Evolutionary conservation across 2,329 filamentous ascomycete genomes (phyloP), one percentile per base, ranked within the genome.

Genomic region (Sphaceloma murrayae): DNA sequence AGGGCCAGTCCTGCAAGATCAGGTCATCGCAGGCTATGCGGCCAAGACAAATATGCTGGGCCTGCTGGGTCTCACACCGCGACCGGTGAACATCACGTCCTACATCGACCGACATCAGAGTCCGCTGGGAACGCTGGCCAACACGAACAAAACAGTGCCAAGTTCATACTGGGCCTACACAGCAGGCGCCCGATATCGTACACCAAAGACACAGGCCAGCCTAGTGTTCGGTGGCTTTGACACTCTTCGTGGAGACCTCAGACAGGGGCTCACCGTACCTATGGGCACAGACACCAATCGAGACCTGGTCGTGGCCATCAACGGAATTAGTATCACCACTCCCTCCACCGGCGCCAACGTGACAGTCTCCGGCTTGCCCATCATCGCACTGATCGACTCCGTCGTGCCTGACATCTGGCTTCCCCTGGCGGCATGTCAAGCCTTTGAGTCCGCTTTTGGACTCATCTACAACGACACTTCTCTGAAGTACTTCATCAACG

Each of bases 131-230:
- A 51, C 54, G 40, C 73, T 82, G n/a, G 36, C 22, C 33, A 72
- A 78, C 54, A 61, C 69, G 8, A 68, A 72, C 46, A 73, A 74
- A 5, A 66, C 63, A 46, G 81, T 86, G 36, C 78, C 81, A 1
- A 85, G 82, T 57, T 69, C 84, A 49, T 83, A 78, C 31, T 86
- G 82, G 57, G 81, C 79, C 43, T 87, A 79, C 58, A 86, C 82
- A 4, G 82, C 82, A 27, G 83, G 83, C 11, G 80, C 80, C 11
- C 72, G 73, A 49, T 86, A 86, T 55, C 71, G 78, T 31, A 45
- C 14, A 26, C 34, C 24, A 39, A 14, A 27, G 6, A 39, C 43
- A n/a, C 57, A 62, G 7, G 61, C 56, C 10, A 68, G 65, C 21
- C 60, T 86, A 34, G 82, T 78, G 0, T 63, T 87, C 7, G 82